A percentile compares a stretch with the other conserved stretches of the same genome.
Evolutionary conservation across 495 filamentous ascomycete genomes (phyloP).

Genomic region (Talaromyces stipitatus): DNA sequence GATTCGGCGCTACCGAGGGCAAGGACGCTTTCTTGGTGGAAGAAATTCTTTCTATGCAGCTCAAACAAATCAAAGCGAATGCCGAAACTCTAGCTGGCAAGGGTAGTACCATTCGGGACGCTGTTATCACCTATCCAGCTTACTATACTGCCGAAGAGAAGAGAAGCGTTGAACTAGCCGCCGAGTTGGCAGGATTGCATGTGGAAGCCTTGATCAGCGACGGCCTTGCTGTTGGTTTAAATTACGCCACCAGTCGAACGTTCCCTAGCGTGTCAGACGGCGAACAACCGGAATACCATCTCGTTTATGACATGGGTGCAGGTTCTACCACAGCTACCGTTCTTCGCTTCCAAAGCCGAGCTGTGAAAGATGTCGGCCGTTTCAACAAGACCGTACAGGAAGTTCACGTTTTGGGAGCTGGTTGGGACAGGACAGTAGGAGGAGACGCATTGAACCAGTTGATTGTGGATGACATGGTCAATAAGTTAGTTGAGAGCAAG

Average conservation of each 20-base stretch:
- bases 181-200: slow-evolving; percentile 78
- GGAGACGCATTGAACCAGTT: slow-evolving; percentile 84
- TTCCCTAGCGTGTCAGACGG: slow-evolving; percentile 82
- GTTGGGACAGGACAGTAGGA: slow-evolving; percentile 85
- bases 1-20: slow-evolving; percentile 51
- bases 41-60: slow-evolving; percentile 93
- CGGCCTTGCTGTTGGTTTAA: slow-evolving; percentile 84
- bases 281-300: slow-evolving; percentile 81
- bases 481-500: slow-evolving; percentile 63
- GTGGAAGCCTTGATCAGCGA: slow-evolving; percentile 81
- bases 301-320: slow-evolving; percentile 97
- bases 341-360: slow-evolving; percentile 78
- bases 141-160: slow-evolving; percentile 89
- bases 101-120: slow-evolving; percentile 63
- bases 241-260: slow-evolving; percentile 85
- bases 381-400: slow-evolving; percentile 98
- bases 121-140: slow-evolving; percentile 84
- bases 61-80: slow-evolving; percentile 80
- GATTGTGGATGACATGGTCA: slow-evolving; percentile 80
- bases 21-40: slow-evolving; percentile 78
- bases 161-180: slow-evolving; percentile 70
- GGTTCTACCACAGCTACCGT: slow-evolving; percentile 95
- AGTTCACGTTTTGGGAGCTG: slow-evolving; percentile 73
- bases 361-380: slow-evolving; percentile 84
- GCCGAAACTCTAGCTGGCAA: slow-evolving; percentile 81